Conservation (phyloP, 1,284 basidiomycete species). For the Papiliotrema flavescens region DNA sequence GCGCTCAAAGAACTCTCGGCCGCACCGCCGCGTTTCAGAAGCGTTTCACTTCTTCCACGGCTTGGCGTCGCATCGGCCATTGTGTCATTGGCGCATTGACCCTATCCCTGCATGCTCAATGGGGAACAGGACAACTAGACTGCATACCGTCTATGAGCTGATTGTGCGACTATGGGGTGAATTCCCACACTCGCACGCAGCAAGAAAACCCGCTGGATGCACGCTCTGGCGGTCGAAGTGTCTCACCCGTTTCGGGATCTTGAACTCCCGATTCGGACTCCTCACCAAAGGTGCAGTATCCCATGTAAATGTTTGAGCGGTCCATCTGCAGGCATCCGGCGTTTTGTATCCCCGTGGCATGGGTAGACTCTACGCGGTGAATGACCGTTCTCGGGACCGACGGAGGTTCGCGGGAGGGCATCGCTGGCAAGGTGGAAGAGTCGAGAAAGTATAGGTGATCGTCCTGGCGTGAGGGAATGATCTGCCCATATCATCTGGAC, state of each 20-base stretch:
- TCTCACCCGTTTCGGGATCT: neutral
- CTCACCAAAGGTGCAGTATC: conserved; percentile 29
- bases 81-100: too few species aligned
- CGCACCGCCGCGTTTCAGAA: neutral
- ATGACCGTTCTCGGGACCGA: conserved; percentile 37
- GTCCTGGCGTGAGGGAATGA: neutral
- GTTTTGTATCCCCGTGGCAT: conserved; percentile 17
- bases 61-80: too few species aligned
- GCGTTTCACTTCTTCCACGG: neutral
- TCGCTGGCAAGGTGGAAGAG: conserved; percentile 32
- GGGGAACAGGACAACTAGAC: too few species aligned
- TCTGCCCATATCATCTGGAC: neutral
- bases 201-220: conserved; percentile 17
- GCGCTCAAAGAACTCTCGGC: neutral
- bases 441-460: conserved; percentile 16
- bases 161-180: conserved; percentile 3
- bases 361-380: conserved; percentile 16
- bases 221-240: neutral
- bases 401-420: conserved; percentile 43
- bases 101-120: too few species aligned
- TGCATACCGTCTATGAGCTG: too few species aligned
- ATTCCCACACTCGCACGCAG: conserved; percentile 35
- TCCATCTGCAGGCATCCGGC: conserved; percentile 36
- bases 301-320: conserved; percentile 24
- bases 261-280: neutral